These are phyloP conservation scores for Podila epicladia DNA, from an alignment of 192 early-diverging fungal genomes.

Conservation along the genomic window DNA sequence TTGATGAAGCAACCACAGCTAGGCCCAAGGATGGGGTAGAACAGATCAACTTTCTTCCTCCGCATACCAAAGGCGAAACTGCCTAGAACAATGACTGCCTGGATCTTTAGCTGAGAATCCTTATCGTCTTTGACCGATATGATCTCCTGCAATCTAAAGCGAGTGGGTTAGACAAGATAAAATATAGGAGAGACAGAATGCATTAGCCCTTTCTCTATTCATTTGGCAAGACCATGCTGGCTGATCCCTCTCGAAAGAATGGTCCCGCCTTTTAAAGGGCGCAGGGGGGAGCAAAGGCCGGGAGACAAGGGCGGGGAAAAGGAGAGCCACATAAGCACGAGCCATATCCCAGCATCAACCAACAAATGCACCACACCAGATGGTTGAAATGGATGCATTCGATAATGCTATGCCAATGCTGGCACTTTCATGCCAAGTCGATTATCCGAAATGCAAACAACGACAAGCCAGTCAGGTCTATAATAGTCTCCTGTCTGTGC, in stretches of 20 bases:
- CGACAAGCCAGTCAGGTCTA: too few species aligned
- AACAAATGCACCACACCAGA: neutral
- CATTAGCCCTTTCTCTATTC: neutral
- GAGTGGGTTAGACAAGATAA: neutral
- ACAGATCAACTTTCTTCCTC: neutral
- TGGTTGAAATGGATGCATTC: neutral
- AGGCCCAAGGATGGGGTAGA: neutral
- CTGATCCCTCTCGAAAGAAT: constrained; percentile 5
- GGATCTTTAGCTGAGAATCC: constrained; percentile 61
- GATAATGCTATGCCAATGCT: too few species aligned
- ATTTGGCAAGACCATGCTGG: neutral
- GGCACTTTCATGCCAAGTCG: too few species aligned
- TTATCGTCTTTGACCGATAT: constrained; percentile 47
- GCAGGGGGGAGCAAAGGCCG: neutral
- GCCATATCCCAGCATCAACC: constrained; percentile 2
- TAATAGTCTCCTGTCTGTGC: too few species aligned
- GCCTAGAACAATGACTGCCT: constrained; percentile 73
- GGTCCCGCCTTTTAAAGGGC: neutral
- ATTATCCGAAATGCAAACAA: too few species aligned
- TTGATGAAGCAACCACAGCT: neutral
- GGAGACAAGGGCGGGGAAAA: neutral
- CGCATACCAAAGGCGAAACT: constrained; percentile 74
- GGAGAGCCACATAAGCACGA: neutral
- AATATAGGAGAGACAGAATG: neutral
- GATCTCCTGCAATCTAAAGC: constrained; percentile 65